Percentiles rank a stretch among this genome's conserved stretches.
These are phyloP conservation scores for Carpinus fangiana DNA, from an alignment of 306 rosid species.

Conservation along the genomic window DNA sequence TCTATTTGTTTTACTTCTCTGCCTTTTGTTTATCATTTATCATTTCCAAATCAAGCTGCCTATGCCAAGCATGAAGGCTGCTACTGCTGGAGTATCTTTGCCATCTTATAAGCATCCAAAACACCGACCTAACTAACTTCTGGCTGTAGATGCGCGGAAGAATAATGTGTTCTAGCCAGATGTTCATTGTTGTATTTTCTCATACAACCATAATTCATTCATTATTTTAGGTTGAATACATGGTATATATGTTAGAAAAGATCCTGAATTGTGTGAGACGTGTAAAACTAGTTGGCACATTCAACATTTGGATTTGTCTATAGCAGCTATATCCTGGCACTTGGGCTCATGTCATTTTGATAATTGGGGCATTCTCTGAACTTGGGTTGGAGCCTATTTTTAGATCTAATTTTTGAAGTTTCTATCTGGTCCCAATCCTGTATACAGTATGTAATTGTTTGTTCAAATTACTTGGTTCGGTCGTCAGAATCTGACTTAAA, in stretches of 20 bases:
- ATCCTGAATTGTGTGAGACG: background rate
- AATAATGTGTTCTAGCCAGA: background rate
- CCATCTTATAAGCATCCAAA: conserved; percentile 49
- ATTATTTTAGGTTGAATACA: conserved; percentile 28
- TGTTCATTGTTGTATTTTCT: background rate
- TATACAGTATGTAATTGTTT: background rate
- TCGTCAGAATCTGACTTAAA: background rate
- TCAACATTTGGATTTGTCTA: background rate
- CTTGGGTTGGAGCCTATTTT: background rate
- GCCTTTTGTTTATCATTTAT: conserved; percentile 59
- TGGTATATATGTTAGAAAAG: background rate
- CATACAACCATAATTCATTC: conserved; percentile 14
- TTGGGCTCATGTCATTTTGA: background rate
- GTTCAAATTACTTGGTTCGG: too few relatives aligned
- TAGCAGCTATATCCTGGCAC: background rate
- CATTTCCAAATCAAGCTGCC: conserved; percentile 69
- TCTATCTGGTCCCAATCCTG: background rate
- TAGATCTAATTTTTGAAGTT: background rate
- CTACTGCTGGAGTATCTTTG: conserved; percentile 40
- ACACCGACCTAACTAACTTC: conserved; percentile 33
- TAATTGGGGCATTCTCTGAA: background rate
- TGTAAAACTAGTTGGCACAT: background rate
- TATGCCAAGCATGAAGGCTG: conserved; percentile 54
- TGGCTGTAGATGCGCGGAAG: background rate
- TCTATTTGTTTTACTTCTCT: conserved; percentile 58